A percentile compares a stretch with the other conserved stretches of the same genome.
These are phyloP conservation scores for Mortierella sp. DNA, from an alignment of 371 early-diverging fungal genomes.

Conservation along the genomic window DNA sequence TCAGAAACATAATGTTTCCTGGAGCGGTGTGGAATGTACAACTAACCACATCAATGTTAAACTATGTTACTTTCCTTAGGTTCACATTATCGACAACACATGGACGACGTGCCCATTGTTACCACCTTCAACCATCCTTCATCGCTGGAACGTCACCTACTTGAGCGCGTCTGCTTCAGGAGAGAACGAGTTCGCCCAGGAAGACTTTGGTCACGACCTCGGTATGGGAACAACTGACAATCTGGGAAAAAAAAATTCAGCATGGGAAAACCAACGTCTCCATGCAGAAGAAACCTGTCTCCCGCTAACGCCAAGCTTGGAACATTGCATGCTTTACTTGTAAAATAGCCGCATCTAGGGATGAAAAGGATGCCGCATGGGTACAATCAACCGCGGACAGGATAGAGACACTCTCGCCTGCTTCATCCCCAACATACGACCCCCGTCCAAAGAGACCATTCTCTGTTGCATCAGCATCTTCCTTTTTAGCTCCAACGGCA, in stretches of 20 bases:
- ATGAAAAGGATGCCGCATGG: slow-evolving; percentile 36
- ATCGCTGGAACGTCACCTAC: slow-evolving; percentile 45
- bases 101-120: slow-evolving; percentile 54
- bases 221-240: slow-evolving; percentile 20
- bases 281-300: background rate
- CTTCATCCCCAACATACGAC: slow-evolving; percentile 38
- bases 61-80: slow-evolving; percentile 1
- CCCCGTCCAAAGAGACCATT: slow-evolving; percentile 28
- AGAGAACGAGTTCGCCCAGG: slow-evolving; percentile 20
- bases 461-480: slow-evolving; percentile 33
- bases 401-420: slow-evolving; percentile 36
- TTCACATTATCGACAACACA: slow-evolving; percentile 49
- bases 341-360: slow-evolving; percentile 22
- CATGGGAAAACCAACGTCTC: background rate
- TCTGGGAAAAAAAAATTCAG: background rate
- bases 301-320: background rate
- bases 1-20: slow-evolving; percentile 4
- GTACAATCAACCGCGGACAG: slow-evolving; percentile 30
- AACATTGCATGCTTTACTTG: background rate
- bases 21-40: background rate
- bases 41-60: background rate
- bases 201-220: slow-evolving; percentile 26
- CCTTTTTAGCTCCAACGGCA: slow-evolving; percentile 13
- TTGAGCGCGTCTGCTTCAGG: slow-evolving; percentile 13
- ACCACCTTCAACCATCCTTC: slow-evolving; percentile 48